Evolutionary conservation across 164 flowering plant species (phyloP).

Genomic region (Vitis rotundifolia): DNA sequence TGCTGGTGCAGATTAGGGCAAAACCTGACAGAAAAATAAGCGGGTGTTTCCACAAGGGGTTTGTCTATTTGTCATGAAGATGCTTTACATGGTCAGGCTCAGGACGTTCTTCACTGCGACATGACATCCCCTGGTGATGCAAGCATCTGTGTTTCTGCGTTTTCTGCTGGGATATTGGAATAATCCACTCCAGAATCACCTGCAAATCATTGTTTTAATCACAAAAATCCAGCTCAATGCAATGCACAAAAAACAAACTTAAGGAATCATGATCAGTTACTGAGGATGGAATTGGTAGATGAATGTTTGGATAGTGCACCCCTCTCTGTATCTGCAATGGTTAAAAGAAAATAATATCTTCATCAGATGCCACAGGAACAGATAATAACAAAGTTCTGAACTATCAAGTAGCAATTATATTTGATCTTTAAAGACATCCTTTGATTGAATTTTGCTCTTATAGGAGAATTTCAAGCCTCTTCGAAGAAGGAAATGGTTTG

Average conservation of each 20-base stretch:
- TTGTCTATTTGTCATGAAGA: neutral
- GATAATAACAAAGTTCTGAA: neutral
- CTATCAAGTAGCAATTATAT: too few relatives aligned
- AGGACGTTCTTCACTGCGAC: conserved; percentile 25
- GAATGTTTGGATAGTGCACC: conserved; percentile 31
- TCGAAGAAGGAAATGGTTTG: too few relatives aligned
- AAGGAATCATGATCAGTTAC: conserved; percentile 27
- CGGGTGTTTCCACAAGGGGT: conserved; percentile 26
- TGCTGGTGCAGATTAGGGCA: conserved; percentile 10
- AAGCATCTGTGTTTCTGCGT: conserved; percentile 20
- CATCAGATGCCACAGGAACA: neutral
- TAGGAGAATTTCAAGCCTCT: too few relatives aligned
- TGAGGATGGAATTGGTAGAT: conserved; percentile 40
- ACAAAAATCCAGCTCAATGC: conserved; percentile 2
- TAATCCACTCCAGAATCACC: conserved; percentile 57
- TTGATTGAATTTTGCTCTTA: too few relatives aligned
- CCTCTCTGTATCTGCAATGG: conserved; percentile 36
- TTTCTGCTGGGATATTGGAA: conserved; percentile 24
- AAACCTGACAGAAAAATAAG: conserved; percentile 47
- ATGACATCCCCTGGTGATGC: conserved; percentile 38
- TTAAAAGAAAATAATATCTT: neutral
- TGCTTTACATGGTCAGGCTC: conserved; percentile 8
- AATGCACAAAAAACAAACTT: neutral
- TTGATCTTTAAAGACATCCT: too few relatives aligned
- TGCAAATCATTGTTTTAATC: conserved; percentile 7